Base-by-base conservation (phyloP, 1,139 yeast genomes). In the Suhomyces panamericanus region DNA sequence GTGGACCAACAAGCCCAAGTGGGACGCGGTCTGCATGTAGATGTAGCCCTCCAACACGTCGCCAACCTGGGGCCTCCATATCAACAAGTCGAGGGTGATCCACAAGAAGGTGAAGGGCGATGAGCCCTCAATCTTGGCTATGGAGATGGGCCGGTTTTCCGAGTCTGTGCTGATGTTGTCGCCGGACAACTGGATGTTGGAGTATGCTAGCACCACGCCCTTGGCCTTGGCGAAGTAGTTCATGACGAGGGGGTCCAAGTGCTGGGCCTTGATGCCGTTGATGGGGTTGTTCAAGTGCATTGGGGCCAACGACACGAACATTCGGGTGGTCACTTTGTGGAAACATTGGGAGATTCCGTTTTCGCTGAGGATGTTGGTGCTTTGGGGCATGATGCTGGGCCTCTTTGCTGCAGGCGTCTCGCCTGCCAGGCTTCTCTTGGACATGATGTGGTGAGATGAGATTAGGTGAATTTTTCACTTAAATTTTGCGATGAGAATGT, bases 1-100 rank as follows among this genome's bases (percentile, higher is more conserved):
- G 63, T 88, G 93, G 43, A 93, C 77, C 55, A 93, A 77, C 52
- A 93, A 73, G 49, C 98, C 98, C 58, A 95, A 85, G 62, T 93
- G 99, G 8, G 96, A 86, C 13, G 96, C 96, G 1, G 97, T 85
- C 70, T 91, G 97, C 79, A 93, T 82, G 69, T 89, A 89, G 47
- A 87, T 78, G 70, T 82, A 78, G 6, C 99, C 99, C 62, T 91
- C 96, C 28, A 91, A 67, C 1, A 74, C 69, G 59, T 93, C 98
- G 6, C 96, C 96, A 12, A 82, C 75, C 55, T 80, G 81, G 4
- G 99, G 99, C 58, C 79, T 81, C 98, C 99, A 93, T 43, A 90
- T 78, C 47, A 90, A 73, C 38, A 93, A 73, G 49, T 89, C 95
- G n/a, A 86, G 95, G 3, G 80, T 69, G 40, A 89, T 75, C 98